Evolutionary conservation across 352 stramenopile species (phyloP).

Genomic region (Globisporangium paddicum): DNA sequence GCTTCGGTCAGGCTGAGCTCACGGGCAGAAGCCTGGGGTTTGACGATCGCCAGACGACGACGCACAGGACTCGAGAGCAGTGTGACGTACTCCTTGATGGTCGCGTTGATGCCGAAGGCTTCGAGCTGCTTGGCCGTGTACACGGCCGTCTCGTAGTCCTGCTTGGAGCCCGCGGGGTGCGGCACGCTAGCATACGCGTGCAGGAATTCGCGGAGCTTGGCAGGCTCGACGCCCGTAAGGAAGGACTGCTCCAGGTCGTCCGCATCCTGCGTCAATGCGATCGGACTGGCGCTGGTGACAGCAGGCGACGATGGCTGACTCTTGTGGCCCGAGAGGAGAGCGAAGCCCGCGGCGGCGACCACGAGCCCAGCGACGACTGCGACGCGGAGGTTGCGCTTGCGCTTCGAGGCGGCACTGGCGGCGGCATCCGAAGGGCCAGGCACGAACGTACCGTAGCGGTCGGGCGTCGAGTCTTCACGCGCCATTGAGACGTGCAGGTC

Average conservation of each 20-base stretch:
- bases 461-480: slow-evolving; percentile 1
- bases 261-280: background rate
- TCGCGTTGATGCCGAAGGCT: slow-evolving; percentile 31
- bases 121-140: slow-evolving; percentile 28
- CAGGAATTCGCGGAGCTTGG: slow-evolving; percentile 6
- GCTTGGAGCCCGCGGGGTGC: slow-evolving; percentile 14
- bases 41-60: slow-evolving; percentile 40
- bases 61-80: slow-evolving; percentile 64
- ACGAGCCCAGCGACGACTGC: slow-evolving; percentile 12
- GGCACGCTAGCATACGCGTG: slow-evolving; percentile 7
- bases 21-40: slow-evolving; percentile 23
- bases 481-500: background rate
- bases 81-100: slow-evolving; percentile 30
- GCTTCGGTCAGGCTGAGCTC: slow-evolving; percentile 58
- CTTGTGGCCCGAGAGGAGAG: slow-evolving; percentile 1
- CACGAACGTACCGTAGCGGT: slow-evolving; percentile 7
- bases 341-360: slow-evolving; percentile 3
- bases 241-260: slow-evolving; percentile 4
- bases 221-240: background rate
- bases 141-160: slow-evolving; percentile 25
- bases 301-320: background rate
- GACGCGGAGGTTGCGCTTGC: background rate
- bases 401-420: background rate
- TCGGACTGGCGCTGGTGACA: background rate
- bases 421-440: background rate